These are phyloP conservation scores for Avena atlantica DNA, from an alignment of 176 grass and related monocot species.

Conservation along the genomic window DNA sequence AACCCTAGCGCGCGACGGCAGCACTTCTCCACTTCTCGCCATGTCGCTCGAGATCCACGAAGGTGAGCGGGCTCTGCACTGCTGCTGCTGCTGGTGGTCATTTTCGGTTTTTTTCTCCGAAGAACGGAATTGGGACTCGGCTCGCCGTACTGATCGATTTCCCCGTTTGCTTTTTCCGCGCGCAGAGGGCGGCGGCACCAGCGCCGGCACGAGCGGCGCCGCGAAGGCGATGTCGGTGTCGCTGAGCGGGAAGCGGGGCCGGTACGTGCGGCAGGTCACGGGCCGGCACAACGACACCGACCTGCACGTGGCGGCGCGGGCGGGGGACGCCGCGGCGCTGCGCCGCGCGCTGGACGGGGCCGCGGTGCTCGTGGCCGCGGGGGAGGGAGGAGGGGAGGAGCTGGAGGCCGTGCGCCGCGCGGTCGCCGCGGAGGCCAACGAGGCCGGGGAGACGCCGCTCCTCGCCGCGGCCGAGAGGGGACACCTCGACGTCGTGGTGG, in stretches of 20 bases:
- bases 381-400: constrained; percentile 46
- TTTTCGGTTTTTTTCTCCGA: not conserved
- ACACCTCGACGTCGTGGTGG: constrained; percentile 58
- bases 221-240: constrained; percentile 68
- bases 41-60: constrained; percentile 72
- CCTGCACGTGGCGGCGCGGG: constrained; percentile 75
- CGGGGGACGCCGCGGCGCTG: constrained; percentile 59
- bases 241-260: constrained; percentile 66
- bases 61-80: constrained; percentile 41
- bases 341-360: constrained; percentile 58
- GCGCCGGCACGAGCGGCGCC: constrained; percentile 6
- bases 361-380: constrained; percentile 37
- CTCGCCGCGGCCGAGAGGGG: constrained; percentile 78
- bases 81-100: not conserved
- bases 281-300: constrained; percentile 88
- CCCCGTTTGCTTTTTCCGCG: not conserved
- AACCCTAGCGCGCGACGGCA: constrained; percentile 7
- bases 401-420: constrained; percentile 56
- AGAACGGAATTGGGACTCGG: not conserved
- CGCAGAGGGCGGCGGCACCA: constrained; percentile 37
- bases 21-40: not conserved
- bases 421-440: constrained; percentile 77
- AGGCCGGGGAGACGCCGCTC: constrained; percentile 77
- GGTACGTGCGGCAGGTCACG: constrained; percentile 95
- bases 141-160: not conserved